These are phyloP conservation scores for Nigrospora sphaerica DNA, from an alignment of 2,329 filamentous ascomycete genomes.

Conservation along the genomic window DNA sequence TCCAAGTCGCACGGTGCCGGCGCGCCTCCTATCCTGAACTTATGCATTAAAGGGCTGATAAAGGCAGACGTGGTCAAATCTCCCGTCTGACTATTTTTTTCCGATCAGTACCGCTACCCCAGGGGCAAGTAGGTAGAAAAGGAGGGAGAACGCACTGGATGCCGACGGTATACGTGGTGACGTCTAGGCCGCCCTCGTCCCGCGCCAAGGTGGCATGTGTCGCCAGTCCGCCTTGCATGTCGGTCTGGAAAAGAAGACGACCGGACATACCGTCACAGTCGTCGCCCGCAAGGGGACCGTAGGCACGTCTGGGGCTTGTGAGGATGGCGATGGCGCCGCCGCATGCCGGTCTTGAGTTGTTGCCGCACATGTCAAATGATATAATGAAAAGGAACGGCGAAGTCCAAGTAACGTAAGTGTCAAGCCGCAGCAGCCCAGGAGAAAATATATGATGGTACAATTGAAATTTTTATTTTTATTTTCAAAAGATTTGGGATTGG, in stretches of 20 bases:
- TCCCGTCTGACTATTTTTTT: conserved; percentile 27
- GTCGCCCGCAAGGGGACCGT: conserved; percentile 17
- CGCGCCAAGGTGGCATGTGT: conserved; percentile 36
- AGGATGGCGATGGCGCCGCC: conserved; percentile 41
- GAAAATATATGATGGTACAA: too few relatives aligned
- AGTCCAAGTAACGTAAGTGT: too few relatives aligned
- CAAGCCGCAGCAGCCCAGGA: too few relatives aligned
- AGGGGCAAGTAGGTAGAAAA: too few relatives aligned
- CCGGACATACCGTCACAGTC: conserved; percentile 7
- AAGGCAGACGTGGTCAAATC: conserved; percentile 31
- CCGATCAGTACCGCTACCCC: background rate
- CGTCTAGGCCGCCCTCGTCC: conserved; percentile 11
- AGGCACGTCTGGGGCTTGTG: conserved; percentile 10
- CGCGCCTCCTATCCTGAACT: conserved; percentile 22
- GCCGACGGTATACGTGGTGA: conserved; percentile 25
- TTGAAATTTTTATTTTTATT: too few relatives aligned
- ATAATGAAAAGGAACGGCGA: too few relatives aligned
- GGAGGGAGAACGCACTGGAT: conserved; percentile 32
- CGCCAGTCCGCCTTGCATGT: conserved; percentile 12
- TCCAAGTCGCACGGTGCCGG: conserved; percentile 14
- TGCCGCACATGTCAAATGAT: conserved; percentile 33
- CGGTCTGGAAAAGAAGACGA: conserved; percentile 30
- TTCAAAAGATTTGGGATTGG: too few relatives aligned
- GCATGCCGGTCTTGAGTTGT: conserved; percentile 30
- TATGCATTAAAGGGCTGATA: conserved; percentile 35